A percentile compares a stretch with the other conserved stretches of the same genome.
phyloP scores from a whole-genome alignment of 2,329 filamentous ascomycete species.

The Fusarium cyanostomum region DNA sequence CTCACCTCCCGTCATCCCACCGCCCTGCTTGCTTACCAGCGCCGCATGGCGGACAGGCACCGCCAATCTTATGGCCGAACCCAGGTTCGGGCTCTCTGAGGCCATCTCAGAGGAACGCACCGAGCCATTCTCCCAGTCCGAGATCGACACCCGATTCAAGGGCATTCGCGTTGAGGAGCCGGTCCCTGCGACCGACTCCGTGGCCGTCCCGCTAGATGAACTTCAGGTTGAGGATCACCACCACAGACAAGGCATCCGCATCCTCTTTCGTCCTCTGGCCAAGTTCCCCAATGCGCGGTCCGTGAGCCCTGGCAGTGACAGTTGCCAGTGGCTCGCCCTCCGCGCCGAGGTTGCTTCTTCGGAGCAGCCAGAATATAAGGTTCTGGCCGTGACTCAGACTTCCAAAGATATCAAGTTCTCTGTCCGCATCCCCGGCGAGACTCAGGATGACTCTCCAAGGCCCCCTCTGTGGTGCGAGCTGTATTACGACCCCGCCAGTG shows the following conservation, averaged over 20 bases:
- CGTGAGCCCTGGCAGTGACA: constrained; percentile 65
- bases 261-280: constrained; percentile 65
- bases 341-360: constrained; percentile 63
- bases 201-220: constrained; percentile 63
- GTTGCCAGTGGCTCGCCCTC: constrained; percentile 65
- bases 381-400: constrained; percentile 69
- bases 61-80: constrained; percentile 56
- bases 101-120: constrained; percentile 62
- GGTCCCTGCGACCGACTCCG: constrained; percentile 50
- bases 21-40: constrained; percentile 41
- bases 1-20: constrained; percentile 22
- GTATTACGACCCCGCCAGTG: constrained; percentile 68
- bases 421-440: constrained; percentile 63
- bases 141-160: constrained; percentile 61
- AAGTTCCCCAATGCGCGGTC: constrained; percentile 61
- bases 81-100: constrained; percentile 51
- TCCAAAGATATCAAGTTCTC: constrained; percentile 68
- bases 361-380: constrained; percentile 64
- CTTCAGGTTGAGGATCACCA: constrained; percentile 62
- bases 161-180: constrained; percentile 57
- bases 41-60: constrained; percentile 44
- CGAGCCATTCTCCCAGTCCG: constrained; percentile 66
- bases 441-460: constrained; percentile 53
- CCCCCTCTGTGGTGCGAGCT: constrained; percentile 68
- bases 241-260: constrained; percentile 65